These are phyloP conservation scores for Rhizopus delemar DNA, from an alignment of 371 early-diverging fungal species.

Conservation along the genomic window DNA sequence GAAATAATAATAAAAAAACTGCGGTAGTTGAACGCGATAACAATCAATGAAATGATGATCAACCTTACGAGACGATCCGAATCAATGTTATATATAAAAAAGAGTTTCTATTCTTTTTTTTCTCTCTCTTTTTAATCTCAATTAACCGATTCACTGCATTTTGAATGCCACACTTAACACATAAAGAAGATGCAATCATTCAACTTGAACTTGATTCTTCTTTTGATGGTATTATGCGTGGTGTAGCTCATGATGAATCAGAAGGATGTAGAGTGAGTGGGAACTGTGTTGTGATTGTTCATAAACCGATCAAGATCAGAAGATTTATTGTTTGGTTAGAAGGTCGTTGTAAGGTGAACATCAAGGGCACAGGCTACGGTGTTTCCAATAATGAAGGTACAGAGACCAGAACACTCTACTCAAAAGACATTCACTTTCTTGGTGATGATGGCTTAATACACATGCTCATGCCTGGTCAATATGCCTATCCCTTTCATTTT, in stretches of 20 bases:
- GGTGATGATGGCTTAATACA: conserved; percentile 38
- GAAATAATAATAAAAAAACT: background rate
- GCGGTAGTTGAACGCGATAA: too few relatives aligned
- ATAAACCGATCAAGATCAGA: conserved; percentile 43
- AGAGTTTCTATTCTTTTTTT: too few relatives aligned
- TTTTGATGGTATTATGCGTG: conserved; percentile 48
- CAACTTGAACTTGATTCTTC: conserved; percentile 38
- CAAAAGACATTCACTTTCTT: conserved; percentile 32
- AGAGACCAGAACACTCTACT: conserved; percentile 39
- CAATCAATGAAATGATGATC: too few relatives aligned
- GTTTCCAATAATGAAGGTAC: conserved; percentile 34
- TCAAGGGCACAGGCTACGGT: conserved; percentile 29
- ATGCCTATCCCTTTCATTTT: conserved; percentile 41
- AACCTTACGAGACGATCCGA: too few relatives aligned
- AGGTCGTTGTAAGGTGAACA: conserved; percentile 45
- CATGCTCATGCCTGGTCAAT: conserved; percentile 37
- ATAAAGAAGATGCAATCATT: conserved; percentile 46
- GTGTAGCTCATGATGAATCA: conserved; percentile 46
- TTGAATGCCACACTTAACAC: conserved; percentile 25
- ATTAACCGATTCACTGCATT: too few relatives aligned
- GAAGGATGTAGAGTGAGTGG: conserved; percentile 52
- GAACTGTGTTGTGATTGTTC: conserved; percentile 33
- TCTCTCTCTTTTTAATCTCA: too few relatives aligned
- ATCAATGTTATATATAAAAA: too few relatives aligned
- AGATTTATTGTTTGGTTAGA: conserved; percentile 45